These are phyloP conservation scores for Fusarium poae DNA, from an alignment of 2,329 filamentous ascomycete genomes.

Conservation along the genomic window DNA sequence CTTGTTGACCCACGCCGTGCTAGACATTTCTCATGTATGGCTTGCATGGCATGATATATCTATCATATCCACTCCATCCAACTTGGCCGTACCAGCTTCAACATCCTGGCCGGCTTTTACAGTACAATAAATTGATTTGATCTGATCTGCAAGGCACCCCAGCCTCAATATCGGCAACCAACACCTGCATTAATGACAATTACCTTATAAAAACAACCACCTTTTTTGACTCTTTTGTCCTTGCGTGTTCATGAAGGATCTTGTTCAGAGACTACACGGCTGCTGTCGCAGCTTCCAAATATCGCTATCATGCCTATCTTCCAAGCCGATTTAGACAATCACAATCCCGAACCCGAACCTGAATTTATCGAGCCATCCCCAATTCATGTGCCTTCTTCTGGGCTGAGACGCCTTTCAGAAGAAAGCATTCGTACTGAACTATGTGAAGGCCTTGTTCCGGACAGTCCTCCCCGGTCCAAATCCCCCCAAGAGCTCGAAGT, in stretches of 20 bases:
- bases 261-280: conserved; percentile 40
- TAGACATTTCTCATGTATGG: conserved; percentile 24
- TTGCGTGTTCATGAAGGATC: conserved; percentile 43
- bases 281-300: conserved; percentile 52
- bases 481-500: conserved; percentile 43
- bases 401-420: conserved; percentile 61
- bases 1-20: conserved; percentile 41
- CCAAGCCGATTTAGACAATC: conserved; percentile 63
- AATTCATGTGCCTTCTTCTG: conserved; percentile 32
- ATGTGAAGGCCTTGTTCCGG: conserved; percentile 68
- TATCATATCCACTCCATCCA: conserved; percentile 42
- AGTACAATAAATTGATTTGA: conserved; percentile 12
- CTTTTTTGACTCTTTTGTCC: conserved; percentile 8
- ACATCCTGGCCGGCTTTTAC: conserved; percentile 13
- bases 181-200: conserved; percentile 27
- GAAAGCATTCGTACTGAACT: conserved; percentile 72
- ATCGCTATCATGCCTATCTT: conserved; percentile 68
- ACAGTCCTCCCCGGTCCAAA: conserved; percentile 54
- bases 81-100: conserved; percentile 21
- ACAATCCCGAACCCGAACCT: conserved; percentile 40
- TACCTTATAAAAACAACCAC: conserved; percentile 8
- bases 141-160: conserved; percentile 7
- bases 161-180: conserved; percentile 17
- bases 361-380: conserved; percentile 40
- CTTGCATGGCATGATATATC: conserved; percentile 46